Evolutionary conservation across 345 rosid species (phyloP).

Genomic region (Trapa incisa): DNA sequence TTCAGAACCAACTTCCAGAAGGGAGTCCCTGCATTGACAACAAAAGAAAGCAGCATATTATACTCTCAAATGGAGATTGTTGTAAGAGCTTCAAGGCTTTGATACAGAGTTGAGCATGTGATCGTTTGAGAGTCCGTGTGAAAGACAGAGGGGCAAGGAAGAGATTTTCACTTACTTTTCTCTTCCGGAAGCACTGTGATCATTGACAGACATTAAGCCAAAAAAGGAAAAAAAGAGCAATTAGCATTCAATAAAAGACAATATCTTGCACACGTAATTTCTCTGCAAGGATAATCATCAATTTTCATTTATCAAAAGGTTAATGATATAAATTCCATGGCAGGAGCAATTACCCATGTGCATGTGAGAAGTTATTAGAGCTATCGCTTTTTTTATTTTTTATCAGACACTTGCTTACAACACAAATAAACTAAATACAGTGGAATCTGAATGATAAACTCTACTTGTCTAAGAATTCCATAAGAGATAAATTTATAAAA

Average conservation of each 20-base stretch:
- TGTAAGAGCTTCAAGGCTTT: background rate
- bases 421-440: background rate
- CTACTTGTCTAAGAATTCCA: background rate
- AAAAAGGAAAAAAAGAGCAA: constrained; percentile 8
- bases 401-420: background rate
- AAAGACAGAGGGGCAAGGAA: constrained; percentile 6
- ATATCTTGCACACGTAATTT: background rate
- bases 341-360: background rate
- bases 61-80: background rate
- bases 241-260: constrained; percentile 3
- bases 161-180: constrained; percentile 47
- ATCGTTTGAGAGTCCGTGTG: background rate
- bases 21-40: constrained; percentile 59
- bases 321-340: background rate
- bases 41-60: background rate
- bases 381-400: background rate
- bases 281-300: background rate
- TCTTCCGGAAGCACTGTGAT: constrained; percentile 86
- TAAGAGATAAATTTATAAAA: background rate
- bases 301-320: background rate
- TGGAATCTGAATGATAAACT: background rate
- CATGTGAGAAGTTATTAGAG: background rate
- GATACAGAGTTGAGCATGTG: background rate
- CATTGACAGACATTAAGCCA: constrained; percentile 29
- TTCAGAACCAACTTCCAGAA: constrained; percentile 96